Base-by-base conservation (phyloP, 192 early-diverging fungal species). In the Thamnidium elegans region DNA sequence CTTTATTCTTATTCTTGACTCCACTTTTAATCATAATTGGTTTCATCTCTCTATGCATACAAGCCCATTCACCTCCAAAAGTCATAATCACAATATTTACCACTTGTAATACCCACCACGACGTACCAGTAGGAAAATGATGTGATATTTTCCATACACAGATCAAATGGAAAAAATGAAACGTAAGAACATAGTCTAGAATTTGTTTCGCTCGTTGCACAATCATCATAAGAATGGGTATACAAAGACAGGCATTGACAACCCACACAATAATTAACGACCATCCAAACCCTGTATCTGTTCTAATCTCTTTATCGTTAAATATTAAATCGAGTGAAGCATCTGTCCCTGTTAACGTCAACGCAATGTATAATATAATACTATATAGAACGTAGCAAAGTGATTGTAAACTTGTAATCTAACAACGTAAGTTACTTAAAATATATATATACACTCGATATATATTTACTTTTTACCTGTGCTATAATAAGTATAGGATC, bases 31-130 rank as follows among this genome's bases (percentile, higher is more conserved):
- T 63, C 23, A 77, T 60, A 52, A 93, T 90, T 2, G 92, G 92
- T 65, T 90, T 84, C 84, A 94, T 82, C 64, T 94, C 92, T 66
- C 78, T 68, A 54, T 82, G 82, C 87, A 90, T 90, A 66, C 92
- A 94, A 51, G 89, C 81, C 69, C 90, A 84, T 69, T 94, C 90
- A 15, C 87, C 89, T 7, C 89, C 90, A 51, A 92, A 67, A 8
- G 87, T 81, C 81, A 90, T 86, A 43, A 88, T 78, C 0, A 71
- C 65, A 9, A 78, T 65, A 2, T 84, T 79, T 10, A 76, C 63
- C 10, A 80, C 31, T 46, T 87, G 79, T 13, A 82, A 53, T 13
- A 84, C 44, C 88, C 89, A 94, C 89, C 90, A 94, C 11, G 84
- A 51, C 21, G 86, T 74, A 21, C 77, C 74, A 14, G 76, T 76